Evolutionary conservation across 2,329 filamentous ascomycete genomes (phyloP).

Genomic region (Saccharata proteae): DNA sequence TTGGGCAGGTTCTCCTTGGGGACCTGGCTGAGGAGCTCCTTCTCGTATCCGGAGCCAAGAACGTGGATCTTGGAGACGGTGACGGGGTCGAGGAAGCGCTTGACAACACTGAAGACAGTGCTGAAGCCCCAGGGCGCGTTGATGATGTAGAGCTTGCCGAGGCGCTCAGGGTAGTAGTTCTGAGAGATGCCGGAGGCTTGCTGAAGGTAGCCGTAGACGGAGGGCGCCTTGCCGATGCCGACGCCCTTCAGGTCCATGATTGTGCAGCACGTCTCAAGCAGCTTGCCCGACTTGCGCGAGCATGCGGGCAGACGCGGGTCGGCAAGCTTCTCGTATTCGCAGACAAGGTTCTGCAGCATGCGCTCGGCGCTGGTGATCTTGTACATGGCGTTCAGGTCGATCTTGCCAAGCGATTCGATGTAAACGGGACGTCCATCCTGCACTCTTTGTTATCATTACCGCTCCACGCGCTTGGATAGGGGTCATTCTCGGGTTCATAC

Average conservation of each 20-base stretch:
- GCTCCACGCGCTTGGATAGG: background rate
- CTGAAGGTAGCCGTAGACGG: conserved; percentile 80
- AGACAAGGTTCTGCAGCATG: conserved; percentile 92
- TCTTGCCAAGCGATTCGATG: conserved; percentile 90
- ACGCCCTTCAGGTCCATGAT: conserved; percentile 98
- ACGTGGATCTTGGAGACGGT: conserved; percentile 95
- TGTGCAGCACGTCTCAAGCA: conserved; percentile 95
- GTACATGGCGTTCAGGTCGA: conserved; percentile 80
- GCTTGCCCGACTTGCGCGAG: conserved; percentile 77
- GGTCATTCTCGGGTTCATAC: no score
- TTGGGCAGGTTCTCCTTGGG: conserved; percentile 82
- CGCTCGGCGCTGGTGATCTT: conserved; percentile 86
- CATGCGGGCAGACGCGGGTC: conserved; percentile 91
- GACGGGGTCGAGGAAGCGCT: conserved; percentile 91
- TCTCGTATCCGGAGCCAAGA: conserved; percentile 68
- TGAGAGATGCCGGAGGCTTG: conserved; percentile 82
- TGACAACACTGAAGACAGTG: conserved; percentile 72
- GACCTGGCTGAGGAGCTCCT: conserved; percentile 72
- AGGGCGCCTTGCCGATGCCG: conserved; percentile 64
- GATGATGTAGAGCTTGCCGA: conserved; percentile 94
- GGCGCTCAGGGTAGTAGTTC: conserved; percentile 97
- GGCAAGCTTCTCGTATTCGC: conserved; percentile 93
- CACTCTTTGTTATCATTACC: background rate
- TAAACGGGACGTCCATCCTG: conserved; percentile 95
- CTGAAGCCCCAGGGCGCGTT: conserved; percentile 96